Percentiles rank a stretch among this genome's conserved stretches.
Conservation (phyloP, 768 basidiomycete species). For the Kwoniella shandongensis region DNA sequence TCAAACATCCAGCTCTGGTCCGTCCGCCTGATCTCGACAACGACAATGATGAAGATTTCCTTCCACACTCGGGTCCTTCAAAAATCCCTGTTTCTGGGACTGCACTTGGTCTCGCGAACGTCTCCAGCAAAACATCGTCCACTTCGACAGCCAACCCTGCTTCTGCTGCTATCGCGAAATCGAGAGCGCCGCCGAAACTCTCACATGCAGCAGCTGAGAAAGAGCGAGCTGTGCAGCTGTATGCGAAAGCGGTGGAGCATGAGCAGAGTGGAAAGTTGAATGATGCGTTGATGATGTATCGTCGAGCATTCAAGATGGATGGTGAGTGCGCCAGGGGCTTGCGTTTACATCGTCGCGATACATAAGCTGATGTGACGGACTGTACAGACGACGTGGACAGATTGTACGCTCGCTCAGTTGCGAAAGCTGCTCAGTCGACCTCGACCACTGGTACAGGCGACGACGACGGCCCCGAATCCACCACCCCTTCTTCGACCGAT, state of each 20-base stretch:
- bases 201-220: constrained; percentile 1
- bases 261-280: constrained; percentile 76
- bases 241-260: constrained; percentile 67
- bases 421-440: constrained; percentile 1
- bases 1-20: too few relatives aligned
- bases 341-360: too few relatives aligned
- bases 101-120: not conserved
- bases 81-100: not conserved
- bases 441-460: not conserved
- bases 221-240: constrained; percentile 57
- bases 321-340: constrained; percentile 36
- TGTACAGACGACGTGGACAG: constrained; percentile 65
- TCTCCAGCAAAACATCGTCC: not conserved
- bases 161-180: not conserved
- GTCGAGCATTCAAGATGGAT: constrained; percentile 75
- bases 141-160: constrained; percentile 8
- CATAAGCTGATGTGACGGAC: not conserved
- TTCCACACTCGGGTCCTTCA: too few relatives aligned
- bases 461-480: not conserved
- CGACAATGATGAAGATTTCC: too few relatives aligned
- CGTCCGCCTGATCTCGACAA: too few relatives aligned
- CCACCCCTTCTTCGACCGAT: constrained; percentile 36
- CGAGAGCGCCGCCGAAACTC: constrained; percentile 8
- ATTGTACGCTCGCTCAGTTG: constrained; percentile 57
- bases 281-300: constrained; percentile 72